Conservation (phyloP, 1,284 basidiomycete species). For the Boletus semigastroideus region DNA sequence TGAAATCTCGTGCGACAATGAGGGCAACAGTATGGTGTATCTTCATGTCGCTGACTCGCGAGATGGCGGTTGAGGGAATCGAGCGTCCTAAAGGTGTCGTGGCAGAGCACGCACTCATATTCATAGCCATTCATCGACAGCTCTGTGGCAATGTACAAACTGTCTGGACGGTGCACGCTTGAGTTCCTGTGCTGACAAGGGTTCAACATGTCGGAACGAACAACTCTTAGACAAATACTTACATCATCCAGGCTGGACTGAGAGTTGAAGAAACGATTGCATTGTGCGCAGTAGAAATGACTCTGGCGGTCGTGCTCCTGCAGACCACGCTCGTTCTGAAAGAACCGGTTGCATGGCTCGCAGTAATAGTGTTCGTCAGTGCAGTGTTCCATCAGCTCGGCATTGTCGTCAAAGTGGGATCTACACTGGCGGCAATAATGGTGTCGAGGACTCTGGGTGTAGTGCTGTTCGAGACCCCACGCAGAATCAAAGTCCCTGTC, state of each 20-base stretch:
- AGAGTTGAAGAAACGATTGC: conserved; percentile 43
- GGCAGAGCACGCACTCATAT: conserved; percentile 59
- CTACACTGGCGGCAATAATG: conserved; percentile 47
- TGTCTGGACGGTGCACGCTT: conserved; percentile 37
- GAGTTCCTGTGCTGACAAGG: conserved; percentile 39
- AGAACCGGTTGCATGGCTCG: conserved; percentile 38
- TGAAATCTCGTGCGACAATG: conserved; percentile 40
- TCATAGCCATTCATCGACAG: conserved; percentile 46
- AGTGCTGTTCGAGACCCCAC: conserved; percentile 25
- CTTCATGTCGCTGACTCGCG: conserved; percentile 46
- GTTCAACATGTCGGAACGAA: conserved; percentile 1
- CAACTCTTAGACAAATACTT: not conserved
- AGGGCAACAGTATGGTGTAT: conserved; percentile 46
- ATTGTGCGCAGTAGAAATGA: conserved; percentile 49
- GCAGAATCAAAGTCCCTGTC: conserved; percentile 19
- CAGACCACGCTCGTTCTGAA: conserved; percentile 38
- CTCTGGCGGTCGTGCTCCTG: conserved; percentile 48
- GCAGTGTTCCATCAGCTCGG: conserved; percentile 36
- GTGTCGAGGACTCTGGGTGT: conserved; percentile 23
- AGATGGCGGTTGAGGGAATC: conserved; percentile 51
- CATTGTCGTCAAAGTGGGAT: conserved; percentile 31
- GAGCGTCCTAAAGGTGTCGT: conserved; percentile 38
- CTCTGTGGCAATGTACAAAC: conserved; percentile 41
- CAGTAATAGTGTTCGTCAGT: conserved; percentile 42
- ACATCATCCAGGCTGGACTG: conserved; percentile 35